Evolutionary conservation across 768 basidiomycete species (phyloP).

Genomic region (Tremella yokohamensis): DNA sequence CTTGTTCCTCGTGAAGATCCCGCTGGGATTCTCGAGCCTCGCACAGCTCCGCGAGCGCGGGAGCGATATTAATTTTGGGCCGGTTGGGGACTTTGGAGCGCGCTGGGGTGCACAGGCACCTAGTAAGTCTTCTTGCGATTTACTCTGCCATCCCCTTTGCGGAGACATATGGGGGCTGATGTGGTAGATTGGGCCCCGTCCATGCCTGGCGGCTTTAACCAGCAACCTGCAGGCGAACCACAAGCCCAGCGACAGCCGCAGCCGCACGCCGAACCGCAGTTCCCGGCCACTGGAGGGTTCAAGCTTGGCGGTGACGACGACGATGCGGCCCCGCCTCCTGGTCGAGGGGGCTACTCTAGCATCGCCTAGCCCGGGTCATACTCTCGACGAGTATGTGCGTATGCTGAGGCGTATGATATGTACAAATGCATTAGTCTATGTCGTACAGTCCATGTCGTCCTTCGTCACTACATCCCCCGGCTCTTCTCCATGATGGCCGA

Average conservation of each 20-base stretch:
- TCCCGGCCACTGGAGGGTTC: slow-evolving; percentile 44
- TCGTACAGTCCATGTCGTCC: neutral
- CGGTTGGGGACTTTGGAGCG: slow-evolving; percentile 11
- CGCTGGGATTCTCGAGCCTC: slow-evolving; percentile 33
- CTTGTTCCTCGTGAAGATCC: slow-evolving; percentile 33
- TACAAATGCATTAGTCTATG: slow-evolving; percentile 15
- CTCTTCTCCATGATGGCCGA: slow-evolving; percentile 40
- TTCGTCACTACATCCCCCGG: slow-evolving; percentile 30
- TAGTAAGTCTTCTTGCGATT: too few relatives aligned
- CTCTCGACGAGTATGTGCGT: too few relatives aligned
- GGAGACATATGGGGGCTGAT: neutral
- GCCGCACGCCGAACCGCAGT: slow-evolving; percentile 10
- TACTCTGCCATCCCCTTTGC: too few relatives aligned
- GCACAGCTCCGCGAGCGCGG: slow-evolving; percentile 24
- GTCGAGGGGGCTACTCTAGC: slow-evolving; percentile 38
- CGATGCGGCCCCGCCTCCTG: slow-evolving; percentile 16
- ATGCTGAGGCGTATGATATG: neutral
- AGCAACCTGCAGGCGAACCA: neutral
- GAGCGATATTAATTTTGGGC: slow-evolving; percentile 19
- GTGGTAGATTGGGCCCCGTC: slow-evolving; percentile 35
- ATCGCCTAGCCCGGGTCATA: slow-evolving; percentile 22
- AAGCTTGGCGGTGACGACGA: slow-evolving; percentile 44
- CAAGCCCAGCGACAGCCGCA: neutral
- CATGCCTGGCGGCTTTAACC: slow-evolving; percentile 33
- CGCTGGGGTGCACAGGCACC: too few relatives aligned